Evolutionary conservation across 768 basidiomycete genomes (phyloP).

Genomic region (Lepiota subincarnata): DNA sequence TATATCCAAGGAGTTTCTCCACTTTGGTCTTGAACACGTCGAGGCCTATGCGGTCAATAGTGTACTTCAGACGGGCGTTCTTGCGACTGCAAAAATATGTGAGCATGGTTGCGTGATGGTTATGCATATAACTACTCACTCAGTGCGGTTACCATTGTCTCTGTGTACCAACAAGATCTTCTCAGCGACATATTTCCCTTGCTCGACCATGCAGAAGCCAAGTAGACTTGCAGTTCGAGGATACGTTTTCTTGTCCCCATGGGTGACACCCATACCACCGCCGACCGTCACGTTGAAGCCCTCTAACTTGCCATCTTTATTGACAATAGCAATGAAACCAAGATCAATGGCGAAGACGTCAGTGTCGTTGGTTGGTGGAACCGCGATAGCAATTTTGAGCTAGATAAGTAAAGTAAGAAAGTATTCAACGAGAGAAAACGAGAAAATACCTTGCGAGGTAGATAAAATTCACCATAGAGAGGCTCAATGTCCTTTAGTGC

Average conservation of each 20-base stretch:
- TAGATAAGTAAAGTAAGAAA: conserved; percentile 23
- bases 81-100: conserved; percentile 44
- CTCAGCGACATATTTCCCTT: conserved; percentile 85
- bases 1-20: conserved; percentile 81
- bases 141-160: conserved; percentile 91
- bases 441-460: conserved; percentile 78
- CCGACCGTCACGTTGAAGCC: conserved; percentile 95
- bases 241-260: conserved; percentile 98
- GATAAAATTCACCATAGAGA: conserved; percentile 95
- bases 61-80: conserved; percentile 95
- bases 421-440: background rate
- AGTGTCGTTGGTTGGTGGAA: conserved; percentile 94
- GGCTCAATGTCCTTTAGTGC: conserved; percentile 94
- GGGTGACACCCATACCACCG: conserved; percentile 99
- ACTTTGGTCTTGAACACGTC: conserved; percentile 85
- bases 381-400: conserved; percentile 97
- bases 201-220: conserved; percentile 88
- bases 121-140: conserved; percentile 51
- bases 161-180: conserved; percentile 91
- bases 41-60: conserved; percentile 94
- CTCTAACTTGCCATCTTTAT: conserved; percentile 67
- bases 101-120: background rate
- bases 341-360: conserved; percentile 95
- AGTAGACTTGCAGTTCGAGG: conserved; percentile 84
- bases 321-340: conserved; percentile 93